phyloP scores from a whole-genome alignment of 1,284 basidiomycete species.

The Tilletia caries region DNA sequence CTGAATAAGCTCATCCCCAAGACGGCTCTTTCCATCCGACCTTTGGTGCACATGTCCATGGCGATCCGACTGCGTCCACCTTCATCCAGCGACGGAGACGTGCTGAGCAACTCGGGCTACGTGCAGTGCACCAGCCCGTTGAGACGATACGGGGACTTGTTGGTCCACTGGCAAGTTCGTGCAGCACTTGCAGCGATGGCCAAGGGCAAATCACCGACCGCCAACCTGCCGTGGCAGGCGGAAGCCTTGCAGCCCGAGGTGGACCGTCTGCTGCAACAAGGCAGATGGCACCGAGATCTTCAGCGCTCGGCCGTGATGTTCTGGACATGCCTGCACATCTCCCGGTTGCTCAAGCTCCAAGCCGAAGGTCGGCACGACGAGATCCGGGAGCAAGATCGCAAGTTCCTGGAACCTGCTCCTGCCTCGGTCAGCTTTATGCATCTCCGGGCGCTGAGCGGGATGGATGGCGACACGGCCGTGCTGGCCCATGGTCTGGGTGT shows the following conservation, averaged over 20 bases:
- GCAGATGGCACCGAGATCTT: constrained; percentile 24
- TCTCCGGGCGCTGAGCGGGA: constrained; percentile 23
- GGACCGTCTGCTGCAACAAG: constrained; percentile 32
- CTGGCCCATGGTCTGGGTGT: constrained; percentile 24
- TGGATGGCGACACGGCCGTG: constrained; percentile 26
- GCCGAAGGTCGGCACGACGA: not conserved
- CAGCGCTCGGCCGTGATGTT: constrained; percentile 24
- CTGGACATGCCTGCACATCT: constrained; percentile 30
- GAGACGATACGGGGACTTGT: constrained; percentile 76
- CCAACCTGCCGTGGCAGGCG: constrained; percentile 7
- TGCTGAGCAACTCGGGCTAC: constrained; percentile 58
- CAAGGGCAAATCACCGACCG: not conserved
- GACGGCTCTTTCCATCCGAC: constrained; percentile 10
- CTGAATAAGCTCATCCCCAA: not conserved
- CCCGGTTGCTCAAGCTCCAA: constrained; percentile 19
- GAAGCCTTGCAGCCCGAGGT: constrained; percentile 21
- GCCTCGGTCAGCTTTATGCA: constrained; percentile 25
- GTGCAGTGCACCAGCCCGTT: constrained; percentile 81
- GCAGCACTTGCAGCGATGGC: constrained; percentile 58
- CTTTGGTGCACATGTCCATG: constrained; percentile 21
- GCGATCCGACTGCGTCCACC: constrained; percentile 62
- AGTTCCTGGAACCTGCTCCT: constrained; percentile 16
- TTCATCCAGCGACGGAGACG: constrained; percentile 66
- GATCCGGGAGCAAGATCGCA: not conserved
- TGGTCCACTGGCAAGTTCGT: constrained; percentile 93